Percentiles rank a stretch among this genome's conserved stretches.
These are phyloP conservation scores for grape (Vitis vinifera) DNA, from an alignment of 164 flowering plant genomes.

Conservation along the genomic window DNA sequence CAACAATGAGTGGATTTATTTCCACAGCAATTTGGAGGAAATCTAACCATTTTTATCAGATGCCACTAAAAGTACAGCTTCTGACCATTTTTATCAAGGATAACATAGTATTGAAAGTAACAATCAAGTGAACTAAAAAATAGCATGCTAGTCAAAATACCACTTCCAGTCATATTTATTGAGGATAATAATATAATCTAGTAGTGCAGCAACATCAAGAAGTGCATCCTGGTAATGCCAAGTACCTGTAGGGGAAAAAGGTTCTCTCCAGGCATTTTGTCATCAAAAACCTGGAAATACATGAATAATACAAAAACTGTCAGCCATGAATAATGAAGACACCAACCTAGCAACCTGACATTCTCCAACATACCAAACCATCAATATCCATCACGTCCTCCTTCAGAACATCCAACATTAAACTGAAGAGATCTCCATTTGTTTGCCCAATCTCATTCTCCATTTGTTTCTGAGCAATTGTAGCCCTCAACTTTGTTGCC, in stretches of 20 bases:
- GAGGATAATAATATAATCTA: no score
- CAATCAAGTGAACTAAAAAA: no score
- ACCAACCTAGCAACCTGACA: conserved; percentile 1
- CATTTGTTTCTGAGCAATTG: conserved; percentile 84
- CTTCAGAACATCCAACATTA: conserved; percentile 80
- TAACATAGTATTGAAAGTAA: no score
- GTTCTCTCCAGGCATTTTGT: conserved; percentile 79
- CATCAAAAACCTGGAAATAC: conserved; percentile 85
- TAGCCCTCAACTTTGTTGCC: conserved; percentile 80
- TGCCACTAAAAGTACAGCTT: no score
- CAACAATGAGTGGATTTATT: no score
- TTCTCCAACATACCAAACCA: conserved; percentile 60
- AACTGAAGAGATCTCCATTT: conserved; percentile 70
- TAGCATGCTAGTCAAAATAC: no score
- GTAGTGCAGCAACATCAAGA: no score
- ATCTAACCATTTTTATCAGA: no score
- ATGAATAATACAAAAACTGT: conserved; percentile 13
- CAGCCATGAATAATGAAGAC: conserved; percentile 4
- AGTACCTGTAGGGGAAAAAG: conserved; percentile 86
- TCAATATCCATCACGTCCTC: conserved; percentile 86
- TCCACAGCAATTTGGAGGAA: no score
- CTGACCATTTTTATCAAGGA: no score
- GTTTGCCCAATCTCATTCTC: conserved; percentile 75
- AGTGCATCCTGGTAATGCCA: background rate
- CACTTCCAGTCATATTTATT: no score